A percentile compares a stretch with the other conserved stretches of the same genome.
These are phyloP conservation scores for Themeda triandra DNA, from an alignment of 176 grass and related monocot species.

Conservation along the genomic window DNA sequence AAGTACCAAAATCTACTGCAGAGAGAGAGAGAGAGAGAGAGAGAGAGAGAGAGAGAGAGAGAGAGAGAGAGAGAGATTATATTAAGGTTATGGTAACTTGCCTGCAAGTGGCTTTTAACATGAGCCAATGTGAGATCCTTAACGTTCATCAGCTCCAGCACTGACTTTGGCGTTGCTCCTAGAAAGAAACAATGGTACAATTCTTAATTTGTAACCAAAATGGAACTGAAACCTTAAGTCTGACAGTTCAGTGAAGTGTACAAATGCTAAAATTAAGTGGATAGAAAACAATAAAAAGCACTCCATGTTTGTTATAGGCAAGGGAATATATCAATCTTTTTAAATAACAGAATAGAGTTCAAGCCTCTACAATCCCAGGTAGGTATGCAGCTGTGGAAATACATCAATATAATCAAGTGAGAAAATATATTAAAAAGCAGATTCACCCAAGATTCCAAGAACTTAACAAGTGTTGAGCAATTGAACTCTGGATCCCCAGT, in stretches of 20 bases:
- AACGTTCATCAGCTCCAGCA: slow-evolving; percentile 97
- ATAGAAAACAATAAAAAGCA: neutral
- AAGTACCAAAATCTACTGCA: neutral
- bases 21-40: too few species aligned
- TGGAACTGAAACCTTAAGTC: neutral
- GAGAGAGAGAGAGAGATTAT: neutral
- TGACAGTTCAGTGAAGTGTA: neutral
- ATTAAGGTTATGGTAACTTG: slow-evolving; percentile 20
- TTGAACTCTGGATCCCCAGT: too few species aligned
- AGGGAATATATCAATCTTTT: neutral
- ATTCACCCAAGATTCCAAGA: neutral
- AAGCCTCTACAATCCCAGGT: too few species aligned
- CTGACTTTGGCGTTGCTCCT: slow-evolving; percentile 97
- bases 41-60: too few species aligned
- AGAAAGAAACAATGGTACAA: neutral
- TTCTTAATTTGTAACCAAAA: neutral
- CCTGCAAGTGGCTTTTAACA: slow-evolving; percentile 99
- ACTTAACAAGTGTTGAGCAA: neutral
- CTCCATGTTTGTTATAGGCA: neutral
- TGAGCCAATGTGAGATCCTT: slow-evolving; percentile 98
- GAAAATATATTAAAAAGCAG: neutral
- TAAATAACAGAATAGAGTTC: too few species aligned
- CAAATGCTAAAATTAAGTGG: slow-evolving; percentile 4
- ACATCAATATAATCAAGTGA: neutral
- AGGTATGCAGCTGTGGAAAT: too few species aligned